These are phyloP conservation scores for Porphyrellus cyaneotinctus DNA, from an alignment of 768 basidiomycete species.

Conservation along the genomic window DNA sequence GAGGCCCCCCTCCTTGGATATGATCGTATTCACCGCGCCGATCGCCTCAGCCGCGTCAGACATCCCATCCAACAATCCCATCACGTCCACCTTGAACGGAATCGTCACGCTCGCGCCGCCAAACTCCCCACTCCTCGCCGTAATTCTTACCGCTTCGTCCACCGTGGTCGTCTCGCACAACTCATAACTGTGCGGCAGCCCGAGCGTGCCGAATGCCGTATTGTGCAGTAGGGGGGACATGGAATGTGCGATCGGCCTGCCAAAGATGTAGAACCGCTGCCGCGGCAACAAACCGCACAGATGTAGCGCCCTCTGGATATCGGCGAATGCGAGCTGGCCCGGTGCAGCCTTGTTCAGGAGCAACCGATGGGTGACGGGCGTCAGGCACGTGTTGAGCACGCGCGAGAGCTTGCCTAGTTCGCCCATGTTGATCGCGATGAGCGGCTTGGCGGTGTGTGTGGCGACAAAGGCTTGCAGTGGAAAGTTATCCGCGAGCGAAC, in stretches of 20 bases:
- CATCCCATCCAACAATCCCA: conserved; percentile 74
- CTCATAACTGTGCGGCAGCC: conserved; percentile 78
- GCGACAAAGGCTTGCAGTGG: conserved; percentile 68
- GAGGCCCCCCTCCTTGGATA: conserved; percentile 46
- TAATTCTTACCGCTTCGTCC: conserved; percentile 58
- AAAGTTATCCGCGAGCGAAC: conserved; percentile 71
- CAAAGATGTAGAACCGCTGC: conserved; percentile 81
- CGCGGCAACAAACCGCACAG: conserved; percentile 76
- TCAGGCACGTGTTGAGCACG: conserved; percentile 80
- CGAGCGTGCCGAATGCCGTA: conserved; percentile 74
- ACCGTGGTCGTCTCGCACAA: conserved; percentile 72
- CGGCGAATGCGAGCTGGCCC: conserved; percentile 84
- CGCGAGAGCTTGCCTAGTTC: conserved; percentile 85
- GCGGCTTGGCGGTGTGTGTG: conserved; percentile 60
- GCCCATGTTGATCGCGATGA: conserved; percentile 96
- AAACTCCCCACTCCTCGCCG: conserved; percentile 66
- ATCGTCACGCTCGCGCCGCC: conserved; percentile 98
- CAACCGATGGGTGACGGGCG: conserved; percentile 85
- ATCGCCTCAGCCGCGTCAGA: conserved; percentile 80
- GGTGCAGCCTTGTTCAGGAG: conserved; percentile 88
- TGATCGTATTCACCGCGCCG: conserved; percentile 94
- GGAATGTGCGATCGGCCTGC: conserved; percentile 82
- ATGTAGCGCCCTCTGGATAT: conserved; percentile 80
- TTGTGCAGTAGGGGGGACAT: conserved; percentile 95
- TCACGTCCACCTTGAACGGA: conserved; percentile 89